A percentile compares a stretch with the other conserved stretches of the same genome.
phyloP scores from a whole-genome alignment of 192 early-diverging fungal genomes.

The Linnemannia elongata region DNA sequence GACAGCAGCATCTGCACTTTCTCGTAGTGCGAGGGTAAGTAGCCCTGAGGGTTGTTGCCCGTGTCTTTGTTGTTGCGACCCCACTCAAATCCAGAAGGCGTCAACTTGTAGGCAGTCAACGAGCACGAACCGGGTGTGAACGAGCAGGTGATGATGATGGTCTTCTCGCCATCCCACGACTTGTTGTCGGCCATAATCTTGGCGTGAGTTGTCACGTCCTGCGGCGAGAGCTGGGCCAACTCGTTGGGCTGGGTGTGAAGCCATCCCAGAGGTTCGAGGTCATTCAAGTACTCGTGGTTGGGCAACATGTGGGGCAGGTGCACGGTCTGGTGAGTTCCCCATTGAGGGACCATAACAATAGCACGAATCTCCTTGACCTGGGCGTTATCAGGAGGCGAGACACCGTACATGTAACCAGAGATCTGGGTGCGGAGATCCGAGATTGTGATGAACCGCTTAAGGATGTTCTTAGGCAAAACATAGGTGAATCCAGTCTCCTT shows the following conservation, averaged over 20 bases:
- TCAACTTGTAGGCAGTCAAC: slow-evolving; percentile 94
- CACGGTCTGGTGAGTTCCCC: slow-evolving; percentile 96
- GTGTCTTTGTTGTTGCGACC: slow-evolving; percentile 93
- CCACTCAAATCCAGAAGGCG: slow-evolving; percentile 98
- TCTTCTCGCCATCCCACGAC: slow-evolving; percentile 96
- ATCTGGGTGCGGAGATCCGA: slow-evolving; percentile 96
- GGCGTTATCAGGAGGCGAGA: slow-evolving; percentile 88
- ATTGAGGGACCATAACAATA: slow-evolving; percentile 97
- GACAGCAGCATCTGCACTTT: slow-evolving; percentile 97
- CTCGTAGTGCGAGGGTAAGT: slow-evolving; percentile 90
- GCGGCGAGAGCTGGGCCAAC: slow-evolving; percentile 87
- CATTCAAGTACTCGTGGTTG: slow-evolving; percentile 90
- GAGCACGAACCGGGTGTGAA: slow-evolving; percentile 99
- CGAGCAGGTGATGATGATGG: slow-evolving; percentile 92
- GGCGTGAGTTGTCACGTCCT: slow-evolving; percentile 93
- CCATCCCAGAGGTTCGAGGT: slow-evolving; percentile 97
- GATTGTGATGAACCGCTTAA: slow-evolving; percentile 96
- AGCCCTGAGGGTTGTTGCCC: slow-evolving; percentile 87
- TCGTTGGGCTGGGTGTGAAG: slow-evolving; percentile 98
- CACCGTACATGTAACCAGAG: slow-evolving; percentile 95
- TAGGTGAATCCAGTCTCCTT: slow-evolving; percentile 95
- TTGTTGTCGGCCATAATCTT: slow-evolving; percentile 90
- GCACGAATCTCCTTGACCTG: slow-evolving; percentile 96
- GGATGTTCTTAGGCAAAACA: slow-evolving; percentile 97
- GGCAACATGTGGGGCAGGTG: slow-evolving; percentile 91